These are phyloP conservation scores for Globisporangium cederbergense DNA, from an alignment of 352 stramenopile genomes.

Conservation along the genomic window DNA sequence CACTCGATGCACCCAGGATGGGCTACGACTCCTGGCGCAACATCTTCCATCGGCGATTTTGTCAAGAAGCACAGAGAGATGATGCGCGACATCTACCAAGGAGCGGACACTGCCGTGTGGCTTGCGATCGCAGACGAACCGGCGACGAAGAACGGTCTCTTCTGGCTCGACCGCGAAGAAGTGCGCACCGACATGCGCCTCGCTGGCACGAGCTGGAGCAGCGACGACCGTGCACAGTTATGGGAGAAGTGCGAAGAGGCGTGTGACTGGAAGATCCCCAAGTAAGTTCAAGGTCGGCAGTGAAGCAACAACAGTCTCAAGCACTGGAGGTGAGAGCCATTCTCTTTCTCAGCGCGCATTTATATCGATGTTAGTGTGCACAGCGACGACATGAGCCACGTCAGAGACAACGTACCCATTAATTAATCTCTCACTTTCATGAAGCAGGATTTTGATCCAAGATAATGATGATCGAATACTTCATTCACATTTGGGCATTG, in stretches of 20 bases:
- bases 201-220: slow-evolving; percentile 37
- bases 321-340: neutral
- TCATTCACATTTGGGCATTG: neutral
- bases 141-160: slow-evolving; percentile 30
- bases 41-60: slow-evolving; percentile 35
- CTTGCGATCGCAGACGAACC: slow-evolving; percentile 41
- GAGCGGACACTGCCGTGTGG: slow-evolving; percentile 46
- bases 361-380: neutral
- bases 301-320: neutral
- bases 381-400: too few relatives aligned
- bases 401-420: too few relatives aligned
- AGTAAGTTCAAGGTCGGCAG: neutral
- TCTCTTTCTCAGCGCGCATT: neutral
- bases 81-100: slow-evolving; percentile 43
- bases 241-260: slow-evolving; percentile 35
- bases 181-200: slow-evolving; percentile 39
- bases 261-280: slow-evolving; percentile 23
- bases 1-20: slow-evolving; percentile 52
- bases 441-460: too few relatives aligned
- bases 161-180: slow-evolving; percentile 45
- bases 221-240: slow-evolving; percentile 33
- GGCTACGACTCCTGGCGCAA: slow-evolving; percentile 41
- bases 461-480: too few relatives aligned
- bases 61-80: slow-evolving; percentile 33
- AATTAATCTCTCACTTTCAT: too few relatives aligned